Conservation (phyloP, 2,329 filamentous ascomycete genomes). For the Epichloe typhina region DNA sequence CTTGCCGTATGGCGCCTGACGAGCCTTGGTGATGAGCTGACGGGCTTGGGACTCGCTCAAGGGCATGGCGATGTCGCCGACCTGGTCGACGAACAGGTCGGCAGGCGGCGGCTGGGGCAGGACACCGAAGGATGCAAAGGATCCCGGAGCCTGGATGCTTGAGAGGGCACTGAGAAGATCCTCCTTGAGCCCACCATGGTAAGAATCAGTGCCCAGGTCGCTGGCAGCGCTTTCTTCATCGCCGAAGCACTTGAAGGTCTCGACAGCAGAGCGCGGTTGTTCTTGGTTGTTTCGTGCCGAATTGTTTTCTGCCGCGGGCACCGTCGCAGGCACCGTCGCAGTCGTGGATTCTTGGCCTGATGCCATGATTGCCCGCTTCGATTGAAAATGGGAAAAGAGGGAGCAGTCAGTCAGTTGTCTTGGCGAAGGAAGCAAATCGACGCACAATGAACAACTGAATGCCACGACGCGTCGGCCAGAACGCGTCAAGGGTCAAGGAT, state of each 20-base stretch:
- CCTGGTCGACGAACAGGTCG: conserved; percentile 6
- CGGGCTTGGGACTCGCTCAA: conserved; percentile 12
- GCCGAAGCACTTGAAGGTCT: neutral
- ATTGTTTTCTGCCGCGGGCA: neutral
- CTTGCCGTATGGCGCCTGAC: conserved; percentile 16
- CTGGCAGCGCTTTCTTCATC: neutral
- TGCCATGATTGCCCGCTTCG: neutral
- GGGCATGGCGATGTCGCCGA: conserved; percentile 14
- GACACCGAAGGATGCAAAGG: conserved; percentile 8
- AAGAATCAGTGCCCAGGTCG: neutral
- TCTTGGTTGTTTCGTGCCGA: neutral
- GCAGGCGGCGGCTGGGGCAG: conserved; percentile 3
- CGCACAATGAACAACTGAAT: no score
- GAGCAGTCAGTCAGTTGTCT: no score
- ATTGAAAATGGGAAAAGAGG: no score
- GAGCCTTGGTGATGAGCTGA: conserved; percentile 11
- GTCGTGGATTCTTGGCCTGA: neutral
- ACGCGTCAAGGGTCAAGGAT: no score
- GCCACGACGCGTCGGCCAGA: no score
- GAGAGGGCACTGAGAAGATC: conserved; percentile 6
- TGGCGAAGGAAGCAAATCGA: no score
- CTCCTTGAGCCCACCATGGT: neutral
- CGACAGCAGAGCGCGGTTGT: neutral
- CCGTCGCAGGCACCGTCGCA: neutral
- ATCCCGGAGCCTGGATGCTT: conserved; percentile 6